These are phyloP conservation scores for Neofusicoccum laricinum DNA, from an alignment of 2,329 filamentous ascomycete species.

Conservation along the genomic window DNA sequence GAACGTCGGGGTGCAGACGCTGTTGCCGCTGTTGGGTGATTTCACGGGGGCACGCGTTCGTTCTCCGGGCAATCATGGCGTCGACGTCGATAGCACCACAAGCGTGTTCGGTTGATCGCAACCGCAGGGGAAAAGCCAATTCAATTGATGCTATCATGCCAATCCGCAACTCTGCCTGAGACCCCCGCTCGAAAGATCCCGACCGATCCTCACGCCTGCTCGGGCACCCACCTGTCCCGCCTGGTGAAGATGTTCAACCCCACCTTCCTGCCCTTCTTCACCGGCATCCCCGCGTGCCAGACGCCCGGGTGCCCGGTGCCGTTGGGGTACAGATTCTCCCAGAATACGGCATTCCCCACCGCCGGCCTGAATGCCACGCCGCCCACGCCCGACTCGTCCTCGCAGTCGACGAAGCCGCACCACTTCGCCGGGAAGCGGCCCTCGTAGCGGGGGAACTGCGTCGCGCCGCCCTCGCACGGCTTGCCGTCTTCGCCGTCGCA, in stretches of 20 bases:
- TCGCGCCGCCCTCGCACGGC: conserved; percentile 45
- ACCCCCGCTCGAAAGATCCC: too few species aligned
- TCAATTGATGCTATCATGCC: not conserved
- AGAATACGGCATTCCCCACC: conserved; percentile 50
- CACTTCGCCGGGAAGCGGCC: conserved; percentile 25
- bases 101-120: not conserved
- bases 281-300: conserved; percentile 48
- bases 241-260: conserved; percentile 55
- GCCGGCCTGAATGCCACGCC: conserved; percentile 50
- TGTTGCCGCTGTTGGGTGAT: not conserved
- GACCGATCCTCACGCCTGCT: not conserved
- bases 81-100: fast-evolving
- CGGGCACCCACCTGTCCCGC: not conserved
- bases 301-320: conserved; percentile 42
- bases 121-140: not conserved
- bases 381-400: conserved; percentile 45
- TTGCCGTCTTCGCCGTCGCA: conserved; percentile 21
- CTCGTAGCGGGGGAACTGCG: conserved; percentile 45
- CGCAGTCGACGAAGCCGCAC: conserved; percentile 48
- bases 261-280: conserved; percentile 47
- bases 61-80: not conserved
- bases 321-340: conserved; percentile 46
- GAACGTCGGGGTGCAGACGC: too few species aligned
- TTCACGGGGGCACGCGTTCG: not conserved
- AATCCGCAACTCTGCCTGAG: not conserved